These are phyloP conservation scores for Secale cereale DNA, from an alignment of 176 grass and related monocot genomes.

Conservation along the genomic window DNA sequence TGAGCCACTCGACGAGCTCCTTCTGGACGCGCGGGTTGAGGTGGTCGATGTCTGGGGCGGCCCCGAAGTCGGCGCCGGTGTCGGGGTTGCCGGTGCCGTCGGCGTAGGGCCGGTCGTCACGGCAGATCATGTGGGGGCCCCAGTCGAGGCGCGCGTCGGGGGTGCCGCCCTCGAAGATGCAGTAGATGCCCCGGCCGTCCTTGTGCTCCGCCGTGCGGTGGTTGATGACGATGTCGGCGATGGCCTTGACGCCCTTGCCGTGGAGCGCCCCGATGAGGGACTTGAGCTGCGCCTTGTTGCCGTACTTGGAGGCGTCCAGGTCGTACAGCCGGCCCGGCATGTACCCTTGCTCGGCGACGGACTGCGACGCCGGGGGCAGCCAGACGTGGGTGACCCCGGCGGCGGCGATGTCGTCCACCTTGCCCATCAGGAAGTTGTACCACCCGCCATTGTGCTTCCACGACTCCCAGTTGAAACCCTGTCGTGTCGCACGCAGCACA, in stretches of 20 bases:
- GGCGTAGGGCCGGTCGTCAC: conserved; percentile 52
- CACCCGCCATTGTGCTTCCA: conserved; percentile 80
- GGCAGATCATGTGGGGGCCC: conserved; percentile 81
- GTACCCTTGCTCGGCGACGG: conserved; percentile 68
- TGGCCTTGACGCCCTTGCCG: conserved; percentile 52
- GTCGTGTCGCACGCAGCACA: neutral
- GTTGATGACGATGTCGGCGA: conserved; percentile 94
- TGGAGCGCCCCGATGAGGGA: conserved; percentile 56
- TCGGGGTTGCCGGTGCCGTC: conserved; percentile 71
- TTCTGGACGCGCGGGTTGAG: conserved; percentile 63
- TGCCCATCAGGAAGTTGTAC: conserved; percentile 63
- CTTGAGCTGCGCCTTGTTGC: conserved; percentile 67
- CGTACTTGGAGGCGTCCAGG: conserved; percentile 61
- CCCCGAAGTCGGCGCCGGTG: conserved; percentile 59
- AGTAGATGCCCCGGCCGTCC: conserved; percentile 61
- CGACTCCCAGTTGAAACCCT: conserved; percentile 98
- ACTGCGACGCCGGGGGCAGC: conserved; percentile 81
- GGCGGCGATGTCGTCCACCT: conserved; percentile 59
- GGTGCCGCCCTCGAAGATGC: conserved; percentile 72
- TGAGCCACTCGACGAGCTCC: conserved; percentile 66
- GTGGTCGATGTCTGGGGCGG: conserved; percentile 71
- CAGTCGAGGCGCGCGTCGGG: conserved; percentile 66
- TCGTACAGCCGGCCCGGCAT: conserved; percentile 74
- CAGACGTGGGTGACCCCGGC: conserved; percentile 76
- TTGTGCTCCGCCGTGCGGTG: conserved; percentile 68